Evolutionary conservation across 495 filamentous ascomycete species (phyloP).

Genomic region (Hapsidospora chrysogenum): DNA sequence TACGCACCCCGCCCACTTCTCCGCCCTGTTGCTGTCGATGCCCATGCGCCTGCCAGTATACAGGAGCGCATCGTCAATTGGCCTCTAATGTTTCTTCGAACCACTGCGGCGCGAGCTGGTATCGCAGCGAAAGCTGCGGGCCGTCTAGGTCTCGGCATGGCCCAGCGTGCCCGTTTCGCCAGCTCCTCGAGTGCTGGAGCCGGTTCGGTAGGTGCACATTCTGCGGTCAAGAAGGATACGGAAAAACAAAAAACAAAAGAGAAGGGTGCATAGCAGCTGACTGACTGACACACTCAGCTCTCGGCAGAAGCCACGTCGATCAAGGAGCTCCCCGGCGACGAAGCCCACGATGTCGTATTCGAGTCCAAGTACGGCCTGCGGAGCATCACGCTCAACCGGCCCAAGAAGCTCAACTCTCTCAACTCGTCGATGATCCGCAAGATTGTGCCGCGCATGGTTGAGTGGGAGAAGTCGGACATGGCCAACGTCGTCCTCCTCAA

Average conservation of each 20-base stretch:
- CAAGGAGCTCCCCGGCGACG: slow-evolving; percentile 46
- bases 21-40: background rate
- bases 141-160: slow-evolving; percentile 7
- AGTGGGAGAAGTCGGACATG: slow-evolving; percentile 88
- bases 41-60: background rate
- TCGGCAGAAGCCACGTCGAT: slow-evolving; percentile 28
- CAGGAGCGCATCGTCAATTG: slow-evolving; percentile 1
- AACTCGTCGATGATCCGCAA: slow-evolving; percentile 89
- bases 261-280: background rate
- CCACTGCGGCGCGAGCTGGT: slow-evolving; percentile 20
- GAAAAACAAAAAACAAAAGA: background rate
- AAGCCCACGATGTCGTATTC: slow-evolving; percentile 86
- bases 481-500: slow-evolving; percentile 88
- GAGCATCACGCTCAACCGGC: slow-evolving; percentile 86
- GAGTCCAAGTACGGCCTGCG: slow-evolving; percentile 72
- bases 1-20: background rate
- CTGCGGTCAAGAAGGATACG: background rate
- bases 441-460: slow-evolving; percentile 69
- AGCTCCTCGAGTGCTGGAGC: too few relatives aligned
- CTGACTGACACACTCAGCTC: slow-evolving; percentile 29
- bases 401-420: slow-evolving; percentile 75
- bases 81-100: slow-evolving; percentile 24
- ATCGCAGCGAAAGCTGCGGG: slow-evolving; percentile 18
- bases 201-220: too few relatives aligned
- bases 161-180: background rate